Evolutionary conservation across 2,329 filamentous ascomycete species (phyloP), one percentile per base, ranked within the genome.

Genomic region (Ilyonectria sp.): DNA sequence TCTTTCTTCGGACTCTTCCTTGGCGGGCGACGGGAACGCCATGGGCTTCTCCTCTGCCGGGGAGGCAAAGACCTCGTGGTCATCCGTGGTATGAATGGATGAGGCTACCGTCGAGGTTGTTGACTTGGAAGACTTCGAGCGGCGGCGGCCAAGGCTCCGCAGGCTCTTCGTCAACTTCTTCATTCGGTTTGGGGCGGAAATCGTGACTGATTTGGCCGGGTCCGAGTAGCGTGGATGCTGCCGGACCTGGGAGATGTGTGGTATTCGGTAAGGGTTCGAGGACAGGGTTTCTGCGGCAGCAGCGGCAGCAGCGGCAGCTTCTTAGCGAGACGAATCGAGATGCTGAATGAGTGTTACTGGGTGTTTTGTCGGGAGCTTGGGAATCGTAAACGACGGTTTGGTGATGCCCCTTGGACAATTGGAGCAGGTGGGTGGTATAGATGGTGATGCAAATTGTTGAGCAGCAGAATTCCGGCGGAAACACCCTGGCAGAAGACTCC

Each of bases 51-150:
- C 60, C 33, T 55, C 49, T 23, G 63, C 61, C 9, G 53, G 33
- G 9, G 47, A 49, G 4, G 63, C 53, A 17, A 53, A 33, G 13
- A 58, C 11, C 19, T 55, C 53, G 10, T 35, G 21, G 15, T 60
- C 54, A 15, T 56, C 53, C 21, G 37, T 35, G 6, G 47, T 53
- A 37, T 60, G 58, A n/a, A 50, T 58, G n/a, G 63, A 65, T 15
- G 53, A 61, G 10, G 63, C 57, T 31, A 56, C 31, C 5, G 63
- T 66, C 3, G 63, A 62, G 29, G 62, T 47, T 15, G 37, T 53
- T 29, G 62, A 64, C 55, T 66, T 61, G 40, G 53, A 52, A 37
- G 63, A 60, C 46, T 66, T 66, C 52, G 63, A 61, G 63, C 63
- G 37, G 26, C 50, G 57, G 40, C 63, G 63, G 59, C 63, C 46